phyloP scores from a whole-genome alignment of 192 early-diverging fungal species.

The Entophlyctis luteolus region DNA sequence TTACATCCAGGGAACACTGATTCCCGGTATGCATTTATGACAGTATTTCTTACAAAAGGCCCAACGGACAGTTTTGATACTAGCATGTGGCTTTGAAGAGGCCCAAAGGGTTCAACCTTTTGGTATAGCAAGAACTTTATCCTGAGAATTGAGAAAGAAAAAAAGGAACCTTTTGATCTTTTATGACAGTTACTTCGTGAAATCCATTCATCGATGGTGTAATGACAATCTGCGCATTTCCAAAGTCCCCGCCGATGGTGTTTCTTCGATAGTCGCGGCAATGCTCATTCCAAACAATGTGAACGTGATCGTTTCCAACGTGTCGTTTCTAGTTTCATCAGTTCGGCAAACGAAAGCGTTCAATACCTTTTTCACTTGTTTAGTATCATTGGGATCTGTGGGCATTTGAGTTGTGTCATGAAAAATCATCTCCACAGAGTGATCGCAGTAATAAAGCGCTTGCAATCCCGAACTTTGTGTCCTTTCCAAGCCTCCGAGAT shows the following conservation, averaged over 20 bases:
- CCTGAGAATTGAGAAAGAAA: neutral
- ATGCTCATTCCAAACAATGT: constrained; percentile 98
- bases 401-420: constrained; percentile 90
- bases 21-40: constrained; percentile 66
- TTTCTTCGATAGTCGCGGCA: constrained; percentile 74
- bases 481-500: constrained; percentile 78
- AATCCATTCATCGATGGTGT: constrained; percentile 72
- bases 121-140: neutral
- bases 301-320: constrained; percentile 97
- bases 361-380: constrained; percentile 86
- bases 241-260: constrained; percentile 97
- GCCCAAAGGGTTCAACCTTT: constrained; percentile 78
- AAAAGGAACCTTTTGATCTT: constrained; percentile 56
- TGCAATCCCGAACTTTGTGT: constrained; percentile 70
- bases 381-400: constrained; percentile 69
- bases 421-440: constrained; percentile 83
- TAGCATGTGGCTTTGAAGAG: constrained; percentile 74
- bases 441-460: constrained; percentile 80
- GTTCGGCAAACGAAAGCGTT: neutral
- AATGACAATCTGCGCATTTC: constrained; percentile 89
- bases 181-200: constrained; percentile 52
- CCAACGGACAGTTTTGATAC: constrained; percentile 71
- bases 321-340: constrained; percentile 77
- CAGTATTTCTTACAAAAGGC: constrained; percentile 73
- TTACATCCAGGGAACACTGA: constrained; percentile 12